These are phyloP conservation scores for Sisymbrium irio DNA, from an alignment of 345 rosid genomes.

Conservation along the genomic window DNA sequence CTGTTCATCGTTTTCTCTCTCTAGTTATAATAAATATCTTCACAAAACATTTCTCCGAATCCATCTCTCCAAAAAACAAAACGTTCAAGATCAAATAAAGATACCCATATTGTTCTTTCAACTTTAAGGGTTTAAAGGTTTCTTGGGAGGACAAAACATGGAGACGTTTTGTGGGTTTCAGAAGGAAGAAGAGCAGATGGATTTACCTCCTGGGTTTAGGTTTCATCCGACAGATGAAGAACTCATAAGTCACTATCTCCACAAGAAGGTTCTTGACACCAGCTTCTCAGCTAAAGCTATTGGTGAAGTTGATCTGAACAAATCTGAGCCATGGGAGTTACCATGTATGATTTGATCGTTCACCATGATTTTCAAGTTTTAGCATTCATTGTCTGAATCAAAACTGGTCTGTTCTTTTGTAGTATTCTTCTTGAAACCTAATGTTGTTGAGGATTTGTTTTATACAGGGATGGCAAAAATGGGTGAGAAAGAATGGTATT, in stretches of 20 bases:
- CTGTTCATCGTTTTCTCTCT: constrained; percentile 26
- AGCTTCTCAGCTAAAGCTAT: constrained; percentile 71
- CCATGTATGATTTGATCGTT: constrained; percentile 53
- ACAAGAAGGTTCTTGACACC: constrained; percentile 63
- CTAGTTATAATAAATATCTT: not conserved
- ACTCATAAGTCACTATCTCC: constrained; percentile 78
- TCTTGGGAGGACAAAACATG: constrained; percentile 6
- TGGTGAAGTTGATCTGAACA: constrained; percentile 94
- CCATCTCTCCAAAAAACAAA: not conserved
- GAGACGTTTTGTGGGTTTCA: constrained; percentile 33
- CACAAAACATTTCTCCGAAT: constrained; percentile 4
- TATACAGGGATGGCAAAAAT: constrained; percentile 86
- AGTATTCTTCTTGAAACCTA: not conserved
- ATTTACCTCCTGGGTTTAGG: constrained; percentile 90
- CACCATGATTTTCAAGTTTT: not conserved
- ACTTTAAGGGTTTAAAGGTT: constrained; percentile 29
- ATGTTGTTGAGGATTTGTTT: not conserved
- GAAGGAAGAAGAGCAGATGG: constrained; percentile 59
- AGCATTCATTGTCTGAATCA: not conserved
- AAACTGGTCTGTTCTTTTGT: not conserved
- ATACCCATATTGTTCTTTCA: not conserved
- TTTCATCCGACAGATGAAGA: constrained; percentile 98
- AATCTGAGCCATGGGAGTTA: constrained; percentile 96
- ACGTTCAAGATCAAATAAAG: constrained; percentile 21
- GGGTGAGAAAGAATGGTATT: constrained; percentile 99